These are phyloP conservation scores for Mucor saturninus DNA, from an alignment of 371 early-diverging fungal genomes.

Conservation along the genomic window DNA sequence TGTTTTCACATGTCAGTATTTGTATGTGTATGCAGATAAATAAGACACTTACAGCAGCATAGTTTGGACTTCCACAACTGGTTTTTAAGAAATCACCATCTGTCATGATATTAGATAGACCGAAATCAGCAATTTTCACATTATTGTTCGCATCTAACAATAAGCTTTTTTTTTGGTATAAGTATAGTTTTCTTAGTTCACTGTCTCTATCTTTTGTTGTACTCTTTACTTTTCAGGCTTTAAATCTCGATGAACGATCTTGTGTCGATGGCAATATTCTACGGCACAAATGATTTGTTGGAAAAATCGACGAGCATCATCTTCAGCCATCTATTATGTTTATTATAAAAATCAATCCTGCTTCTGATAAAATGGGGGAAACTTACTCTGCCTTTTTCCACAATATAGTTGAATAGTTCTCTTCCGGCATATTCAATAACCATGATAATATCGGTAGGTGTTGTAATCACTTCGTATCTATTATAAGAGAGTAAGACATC, in stretches of 20 bases:
- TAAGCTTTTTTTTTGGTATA: conserved; percentile 51
- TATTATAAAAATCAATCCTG: neutral
- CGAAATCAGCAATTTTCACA: conserved; percentile 98
- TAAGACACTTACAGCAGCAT: conserved; percentile 69
- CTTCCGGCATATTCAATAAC: conserved; percentile 97
- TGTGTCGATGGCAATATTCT: conserved; percentile 97
- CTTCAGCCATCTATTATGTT: conserved; percentile 76
- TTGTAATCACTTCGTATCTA: conserved; percentile 96
- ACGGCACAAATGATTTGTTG: conserved; percentile 98
- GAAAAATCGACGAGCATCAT: conserved; percentile 91
- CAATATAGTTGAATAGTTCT: conserved; percentile 97
- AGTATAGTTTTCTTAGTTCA: neutral
- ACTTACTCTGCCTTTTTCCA: conserved; percentile 86
- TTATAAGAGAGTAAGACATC: neutral
- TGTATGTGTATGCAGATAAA: neutral
- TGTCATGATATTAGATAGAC: conserved; percentile 92
- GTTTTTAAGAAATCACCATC: conserved; percentile 97
- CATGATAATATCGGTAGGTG: conserved; percentile 95
- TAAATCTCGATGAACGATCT: conserved; percentile 94
- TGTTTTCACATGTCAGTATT: neutral
- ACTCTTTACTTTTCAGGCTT: conserved; percentile 88
- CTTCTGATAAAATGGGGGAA: neutral
- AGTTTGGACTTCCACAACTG: conserved; percentile 91
- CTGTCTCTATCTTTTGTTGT: conserved; percentile 12
- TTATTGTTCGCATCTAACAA: conserved; percentile 93